Evolutionary conservation across 2,329 filamentous ascomycete genomes (phyloP), one percentile per base, ranked within the genome.

Genomic region (Ascochyta pisi): DNA sequence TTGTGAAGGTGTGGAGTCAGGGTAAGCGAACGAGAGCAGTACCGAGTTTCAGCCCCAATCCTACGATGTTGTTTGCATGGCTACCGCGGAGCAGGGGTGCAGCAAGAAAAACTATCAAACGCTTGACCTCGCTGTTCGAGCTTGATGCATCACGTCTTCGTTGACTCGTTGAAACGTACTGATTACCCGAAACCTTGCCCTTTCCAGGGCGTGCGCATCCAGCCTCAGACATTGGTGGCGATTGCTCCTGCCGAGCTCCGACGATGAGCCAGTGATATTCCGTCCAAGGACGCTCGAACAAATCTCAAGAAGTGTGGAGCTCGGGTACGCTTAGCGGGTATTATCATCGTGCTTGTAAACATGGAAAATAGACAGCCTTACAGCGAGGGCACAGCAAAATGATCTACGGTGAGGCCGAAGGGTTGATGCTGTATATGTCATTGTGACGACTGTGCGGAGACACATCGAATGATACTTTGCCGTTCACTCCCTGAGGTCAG

Each of bases 391-490:
- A 40, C 46, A 45, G 46, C 27, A 44, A 22, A 35, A 42, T 27
- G 46, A 55, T 55, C 52, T 35, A 45, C 41, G n/a, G 23, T n/a
- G 22, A 50, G 46, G 23, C 40, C 23, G 34, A 33, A 49, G 19
- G 19, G 13, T 19, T 16, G 15, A 24, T 34, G 4, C 27, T n/a
- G 2, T 19, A 8, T 10, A 35, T 13, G 45, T 15, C 22, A 40
- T 44, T 29, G 22, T 13, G 8, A 29, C 23, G 19, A 41, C 16
- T 37, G 41, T 35, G 35, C 22, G 35, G 13, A 22, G 9, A 34
- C 37, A 22, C 23, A n/a, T 15, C 19, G 29, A 40, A 23, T 16
- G 10, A 27, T 12, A 8, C 29, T 35, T 13, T 35, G 2, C 15
- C 19, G 12, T 22, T 37, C 27, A 41, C 26, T 7, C 3, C 24